Evolutionary conservation across 1,284 basidiomycete species (phyloP).

Genomic region (Malassezia nana): DNA sequence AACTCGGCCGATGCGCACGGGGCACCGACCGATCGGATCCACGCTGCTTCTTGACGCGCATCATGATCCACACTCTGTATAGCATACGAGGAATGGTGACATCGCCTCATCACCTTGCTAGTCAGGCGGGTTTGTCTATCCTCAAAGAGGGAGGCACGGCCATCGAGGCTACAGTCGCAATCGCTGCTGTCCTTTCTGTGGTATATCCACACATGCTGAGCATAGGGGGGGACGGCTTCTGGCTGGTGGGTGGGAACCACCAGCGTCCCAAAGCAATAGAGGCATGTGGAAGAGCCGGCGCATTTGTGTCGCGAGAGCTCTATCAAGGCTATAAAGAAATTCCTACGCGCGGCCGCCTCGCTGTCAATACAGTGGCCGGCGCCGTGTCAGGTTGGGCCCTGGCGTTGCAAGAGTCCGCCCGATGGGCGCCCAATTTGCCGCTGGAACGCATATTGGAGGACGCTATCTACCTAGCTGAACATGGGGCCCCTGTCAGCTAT

Average conservation of each 20-base stretch:
- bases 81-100: not conserved
- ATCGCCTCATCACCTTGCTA: not conserved
- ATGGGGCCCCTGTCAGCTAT: not conserved
- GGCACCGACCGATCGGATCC: not conserved
- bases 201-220: constrained; percentile 3
- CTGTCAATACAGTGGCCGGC: not conserved
- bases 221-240: not conserved
- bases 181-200: not conserved
- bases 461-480: not conserved
- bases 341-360: not conserved
- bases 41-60: no score
- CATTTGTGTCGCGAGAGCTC: not conserved
- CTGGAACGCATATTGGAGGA: not conserved
- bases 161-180: not conserved
- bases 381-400: not conserved
- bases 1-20: not conserved
- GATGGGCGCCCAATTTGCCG: not conserved
- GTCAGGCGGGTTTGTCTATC: not conserved
- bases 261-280: not conserved
- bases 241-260: not conserved
- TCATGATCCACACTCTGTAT: not conserved
- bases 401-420: not conserved
- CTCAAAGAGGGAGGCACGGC: not conserved
- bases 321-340: not conserved
- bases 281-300: not conserved